Percentiles rank a stretch among this genome's conserved stretches.
Conservation (phyloP, 2,329 filamentous ascomycete species). For the Penicillium sp. region DNA sequence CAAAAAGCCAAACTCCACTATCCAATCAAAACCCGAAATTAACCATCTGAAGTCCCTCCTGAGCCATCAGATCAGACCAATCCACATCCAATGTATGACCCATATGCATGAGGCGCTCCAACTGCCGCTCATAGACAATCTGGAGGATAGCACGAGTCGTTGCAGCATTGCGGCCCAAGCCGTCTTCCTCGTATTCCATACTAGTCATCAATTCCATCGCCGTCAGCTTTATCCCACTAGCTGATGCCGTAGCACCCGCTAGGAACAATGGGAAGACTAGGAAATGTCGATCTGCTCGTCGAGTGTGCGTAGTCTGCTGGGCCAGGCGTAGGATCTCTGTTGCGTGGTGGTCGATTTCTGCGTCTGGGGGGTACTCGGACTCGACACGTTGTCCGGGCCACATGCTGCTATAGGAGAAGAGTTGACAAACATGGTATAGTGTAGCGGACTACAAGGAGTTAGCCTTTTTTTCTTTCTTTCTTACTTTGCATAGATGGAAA, state of each 20-base stretch:
- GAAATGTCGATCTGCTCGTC: constrained; percentile 38
- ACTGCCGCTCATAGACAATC: constrained; percentile 44
- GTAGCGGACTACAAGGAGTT: constrained; percentile 23
- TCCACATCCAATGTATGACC: constrained; percentile 41
- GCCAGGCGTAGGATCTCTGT: constrained; percentile 41
- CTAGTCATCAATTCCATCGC: constrained; percentile 43
- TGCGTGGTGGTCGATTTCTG: constrained; percentile 40
- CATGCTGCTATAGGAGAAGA: constrained; percentile 50
- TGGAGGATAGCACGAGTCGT: constrained; percentile 41
- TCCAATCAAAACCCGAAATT: constrained; percentile 42
- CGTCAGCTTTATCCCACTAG: constrained; percentile 38
- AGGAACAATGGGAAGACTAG: constrained; percentile 49
- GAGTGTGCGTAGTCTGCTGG: constrained; percentile 32
- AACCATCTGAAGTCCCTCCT: constrained; percentile 42
- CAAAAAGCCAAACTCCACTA: constrained; percentile 1
- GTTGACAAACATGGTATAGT: constrained; percentile 43
- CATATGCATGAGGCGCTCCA: constrained; percentile 33
- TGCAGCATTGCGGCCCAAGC: constrained; percentile 42
- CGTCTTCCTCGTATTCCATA: constrained; percentile 39
- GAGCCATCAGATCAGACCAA: constrained; percentile 44
- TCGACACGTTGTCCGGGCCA: constrained; percentile 42
- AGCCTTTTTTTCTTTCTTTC: not conserved
- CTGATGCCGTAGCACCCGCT: constrained; percentile 40
- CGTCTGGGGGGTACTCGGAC: constrained; percentile 29
- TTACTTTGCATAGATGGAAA: not conserved